These are phyloP conservation scores for Talinum fruticosum DNA, from an alignment of 148 eudicot genomes.

Conservation along the genomic window DNA sequence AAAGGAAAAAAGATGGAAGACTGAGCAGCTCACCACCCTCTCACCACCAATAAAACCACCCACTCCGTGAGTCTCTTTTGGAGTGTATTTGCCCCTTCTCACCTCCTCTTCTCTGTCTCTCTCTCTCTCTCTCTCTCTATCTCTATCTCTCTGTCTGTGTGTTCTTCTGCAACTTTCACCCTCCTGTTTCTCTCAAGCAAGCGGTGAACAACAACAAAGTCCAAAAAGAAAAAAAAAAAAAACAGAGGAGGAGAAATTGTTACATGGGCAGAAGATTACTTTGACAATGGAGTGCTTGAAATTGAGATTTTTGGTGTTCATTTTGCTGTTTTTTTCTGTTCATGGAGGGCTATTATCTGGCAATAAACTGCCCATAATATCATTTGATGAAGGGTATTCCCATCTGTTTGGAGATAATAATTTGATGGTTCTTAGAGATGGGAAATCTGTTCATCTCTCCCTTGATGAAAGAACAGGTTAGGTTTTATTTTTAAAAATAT, in stretches of 20 bases:
- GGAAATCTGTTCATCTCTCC: constrained; percentile 83
- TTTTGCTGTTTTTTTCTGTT: constrained; percentile 35
- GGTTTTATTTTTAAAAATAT: background rate
- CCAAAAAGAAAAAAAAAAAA: background rate
- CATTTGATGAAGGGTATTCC: constrained; percentile 93
- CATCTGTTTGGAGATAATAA: constrained; percentile 85
- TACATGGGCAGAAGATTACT: constrained; percentile 1
- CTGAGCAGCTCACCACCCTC: constrained; percentile 12
- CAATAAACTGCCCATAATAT: constrained; percentile 47
- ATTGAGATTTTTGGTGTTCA: constrained; percentile 9
- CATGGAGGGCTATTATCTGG: constrained; percentile 14
- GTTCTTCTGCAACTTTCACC: constrained; percentile 6
- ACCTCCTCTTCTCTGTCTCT: background rate
- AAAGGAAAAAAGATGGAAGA: background rate
- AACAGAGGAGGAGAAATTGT: background rate
- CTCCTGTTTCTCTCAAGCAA: constrained; percentile 3
- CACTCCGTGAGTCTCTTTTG: constrained; percentile 19
- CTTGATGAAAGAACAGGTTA: constrained; percentile 82
- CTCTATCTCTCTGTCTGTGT: constrained; percentile 8
- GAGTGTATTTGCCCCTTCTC: background rate
- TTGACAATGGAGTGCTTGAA: constrained; percentile 22
- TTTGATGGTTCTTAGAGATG: constrained; percentile 77
- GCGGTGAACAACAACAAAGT: background rate
- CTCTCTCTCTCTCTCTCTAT: constrained; percentile 12
- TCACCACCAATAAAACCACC: constrained; percentile 39